Percentiles rank a stretch among this genome's conserved stretches.
These are phyloP conservation scores for Lentinula lateritia DNA, from an alignment of 768 basidiomycete species.

Conservation along the genomic window DNA sequence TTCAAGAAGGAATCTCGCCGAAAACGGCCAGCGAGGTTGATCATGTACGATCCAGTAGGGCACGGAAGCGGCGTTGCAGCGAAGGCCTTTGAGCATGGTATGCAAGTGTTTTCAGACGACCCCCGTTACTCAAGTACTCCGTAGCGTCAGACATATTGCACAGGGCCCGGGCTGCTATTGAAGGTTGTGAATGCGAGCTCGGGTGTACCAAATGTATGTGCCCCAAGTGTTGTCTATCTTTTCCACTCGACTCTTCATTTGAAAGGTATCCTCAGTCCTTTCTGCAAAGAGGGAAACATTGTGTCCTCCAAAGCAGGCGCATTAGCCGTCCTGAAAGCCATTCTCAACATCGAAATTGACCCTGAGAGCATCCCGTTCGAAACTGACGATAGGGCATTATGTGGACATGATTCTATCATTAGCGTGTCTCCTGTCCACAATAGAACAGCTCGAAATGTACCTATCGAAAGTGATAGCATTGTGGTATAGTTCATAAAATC, in stretches of 20 bases:
- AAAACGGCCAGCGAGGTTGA: conserved; percentile 74
- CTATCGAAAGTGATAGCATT: conserved; percentile 20
- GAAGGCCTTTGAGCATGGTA: conserved; percentile 82
- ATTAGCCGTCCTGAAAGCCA: conserved; percentile 51
- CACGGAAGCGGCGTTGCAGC: conserved; percentile 67
- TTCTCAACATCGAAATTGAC: conserved; percentile 45
- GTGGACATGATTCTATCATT: conserved; percentile 45
- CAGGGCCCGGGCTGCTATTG: conserved; percentile 52
- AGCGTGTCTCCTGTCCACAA: conserved; percentile 44
- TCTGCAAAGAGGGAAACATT: conserved; percentile 67
- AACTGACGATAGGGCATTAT: conserved; percentile 15
- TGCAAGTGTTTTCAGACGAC: neutral
- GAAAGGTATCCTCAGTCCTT: conserved; percentile 62
- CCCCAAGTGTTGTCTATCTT: neutral
- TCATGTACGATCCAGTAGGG: conserved; percentile 74
- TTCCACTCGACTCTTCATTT: neutral
- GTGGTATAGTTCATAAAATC: neutral
- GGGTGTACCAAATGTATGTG: conserved; percentile 69
- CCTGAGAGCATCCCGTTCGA: conserved; percentile 29
- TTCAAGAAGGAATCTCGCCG: conserved; percentile 42
- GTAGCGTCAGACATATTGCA: conserved; percentile 53
- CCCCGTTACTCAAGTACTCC: neutral
- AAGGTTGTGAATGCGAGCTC: conserved; percentile 54
- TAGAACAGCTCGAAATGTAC: conserved; percentile 41
- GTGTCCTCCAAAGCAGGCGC: conserved; percentile 78